Evolutionary conservation across 768 basidiomycete genomes (phyloP), one percentile per base, ranked within the genome.

Genomic region (Mycena haematopus): DNA sequence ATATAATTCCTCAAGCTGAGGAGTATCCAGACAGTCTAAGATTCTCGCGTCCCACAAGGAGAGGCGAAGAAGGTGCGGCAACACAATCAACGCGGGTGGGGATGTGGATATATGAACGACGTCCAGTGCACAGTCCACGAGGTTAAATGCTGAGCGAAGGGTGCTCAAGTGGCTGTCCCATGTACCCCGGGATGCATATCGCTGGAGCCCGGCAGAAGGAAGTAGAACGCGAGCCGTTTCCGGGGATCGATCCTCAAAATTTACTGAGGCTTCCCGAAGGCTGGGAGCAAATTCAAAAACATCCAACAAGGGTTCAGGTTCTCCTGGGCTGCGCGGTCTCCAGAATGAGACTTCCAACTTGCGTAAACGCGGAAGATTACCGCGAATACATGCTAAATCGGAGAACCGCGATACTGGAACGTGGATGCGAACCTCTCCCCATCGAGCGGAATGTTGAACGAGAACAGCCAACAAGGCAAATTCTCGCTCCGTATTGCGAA

Each of bases 1-100:
- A 24, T 60, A 53, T 14, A 52, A 36, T n/a, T 61, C 60, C 29
- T 61, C 46, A 15, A 55, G 47, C 6, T 22, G 44, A 22, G 60
- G 60, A 13, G 22, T 35, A 21, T 61, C 52, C 27, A 61, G n/a
- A 35, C 21, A 61, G n/a, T 49, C 47, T 14, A 61, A 22, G 10
- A 55, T 9, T 13, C 9, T 31, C 1, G 53, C 40, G 1, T 10
- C n/a, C 27, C 27, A 44, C 25, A 50, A n/a, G 25, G 47, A 55
- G 27, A 60, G 52, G 8, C 46, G 44, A 44, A 36, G 52, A 27
- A 60, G 59, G 14, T 50, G 52, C 1, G 52, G 60, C 40, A 60
- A 40, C 15, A 17, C 7, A 33, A 60, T 38, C 8, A 29, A 33
- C 7, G 31, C 45, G 22, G 21, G 19, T 11, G 53, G 46, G 2